Conservation (phyloP, 768 basidiomycete species). For the Lanmaoa pseudosensibilis region DNA sequence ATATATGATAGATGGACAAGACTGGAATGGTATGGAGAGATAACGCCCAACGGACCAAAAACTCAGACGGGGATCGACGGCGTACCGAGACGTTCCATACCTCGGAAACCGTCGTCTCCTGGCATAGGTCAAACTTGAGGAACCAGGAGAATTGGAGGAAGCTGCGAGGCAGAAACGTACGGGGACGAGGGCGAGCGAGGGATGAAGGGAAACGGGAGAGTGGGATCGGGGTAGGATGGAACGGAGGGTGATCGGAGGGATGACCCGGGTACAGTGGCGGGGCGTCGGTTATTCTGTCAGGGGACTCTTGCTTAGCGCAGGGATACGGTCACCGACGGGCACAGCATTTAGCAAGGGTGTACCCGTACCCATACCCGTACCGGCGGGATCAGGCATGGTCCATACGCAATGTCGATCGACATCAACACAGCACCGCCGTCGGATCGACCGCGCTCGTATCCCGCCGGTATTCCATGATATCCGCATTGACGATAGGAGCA, state of each 20-base stretch:
- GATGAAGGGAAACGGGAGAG: not conserved
- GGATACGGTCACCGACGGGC: not conserved
- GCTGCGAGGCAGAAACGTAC: not conserved
- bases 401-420: slow-evolving; percentile 3
- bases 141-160: not conserved
- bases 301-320: not conserved
- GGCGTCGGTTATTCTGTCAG: not conserved
- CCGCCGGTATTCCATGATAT: not conserved
- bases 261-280: not conserved
- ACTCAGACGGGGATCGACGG: slow-evolving; percentile 9
- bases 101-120: not conserved
- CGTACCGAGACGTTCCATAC: not conserved
- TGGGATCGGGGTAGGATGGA: not conserved
- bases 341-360: not conserved
- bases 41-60: not conserved
- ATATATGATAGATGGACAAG: not conserved
- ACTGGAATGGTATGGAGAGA: not conserved
- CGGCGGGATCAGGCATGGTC: not conserved
- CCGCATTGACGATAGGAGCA: not conserved
- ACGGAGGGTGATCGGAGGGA: not conserved
- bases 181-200: not conserved
- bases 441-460: not conserved
- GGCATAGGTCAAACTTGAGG: no score
- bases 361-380: not conserved
- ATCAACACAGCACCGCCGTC: not conserved